Evolutionary conservation across 2,329 filamentous ascomycete species (phyloP).

Genomic region (Aspergillus floridensis): DNA sequence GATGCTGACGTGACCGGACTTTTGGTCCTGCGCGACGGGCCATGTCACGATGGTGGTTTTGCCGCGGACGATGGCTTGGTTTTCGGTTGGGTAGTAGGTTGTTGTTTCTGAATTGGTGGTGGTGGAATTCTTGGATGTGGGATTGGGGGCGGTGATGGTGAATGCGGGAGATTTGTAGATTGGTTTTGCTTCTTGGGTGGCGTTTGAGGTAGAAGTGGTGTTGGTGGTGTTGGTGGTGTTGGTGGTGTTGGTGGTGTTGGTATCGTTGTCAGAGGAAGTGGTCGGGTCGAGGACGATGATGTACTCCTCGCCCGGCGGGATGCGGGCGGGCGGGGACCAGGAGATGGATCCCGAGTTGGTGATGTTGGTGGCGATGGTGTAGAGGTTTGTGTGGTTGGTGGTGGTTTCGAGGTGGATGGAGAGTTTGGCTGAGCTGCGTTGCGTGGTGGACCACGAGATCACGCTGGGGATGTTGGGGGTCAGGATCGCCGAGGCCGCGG

Average conservation of each 20-base stretch:
- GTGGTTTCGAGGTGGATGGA: slow-evolving; percentile 3
- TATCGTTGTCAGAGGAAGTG: not conserved
- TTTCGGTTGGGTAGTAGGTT: not conserved
- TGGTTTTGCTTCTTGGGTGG: not conserved
- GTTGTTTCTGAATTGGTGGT: not conserved
- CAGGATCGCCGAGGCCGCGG: not conserved
- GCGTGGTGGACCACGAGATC: not conserved
- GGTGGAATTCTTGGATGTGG: not conserved
- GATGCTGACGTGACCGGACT: not conserved
- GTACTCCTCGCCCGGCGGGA: not conserved
- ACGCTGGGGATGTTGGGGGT: not conserved
- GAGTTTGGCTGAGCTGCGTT: not conserved
- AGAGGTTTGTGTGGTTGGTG: not conserved
- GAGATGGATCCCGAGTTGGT: slow-evolving; percentile 2
- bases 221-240: not conserved
- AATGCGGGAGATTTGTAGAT: not conserved
- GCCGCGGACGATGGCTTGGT: not conserved
- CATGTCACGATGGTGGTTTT: not conserved
- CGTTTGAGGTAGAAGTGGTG: not conserved
- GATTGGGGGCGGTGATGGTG: not conserved
- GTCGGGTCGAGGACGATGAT: not conserved
- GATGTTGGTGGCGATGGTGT: slow-evolving; percentile 6
- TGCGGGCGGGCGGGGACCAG: not conserved
- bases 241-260: not conserved
- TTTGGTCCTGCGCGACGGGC: not conserved